Conservation (phyloP, 78 protist genomes). For the Dictyostelium firmibasis region DNA sequence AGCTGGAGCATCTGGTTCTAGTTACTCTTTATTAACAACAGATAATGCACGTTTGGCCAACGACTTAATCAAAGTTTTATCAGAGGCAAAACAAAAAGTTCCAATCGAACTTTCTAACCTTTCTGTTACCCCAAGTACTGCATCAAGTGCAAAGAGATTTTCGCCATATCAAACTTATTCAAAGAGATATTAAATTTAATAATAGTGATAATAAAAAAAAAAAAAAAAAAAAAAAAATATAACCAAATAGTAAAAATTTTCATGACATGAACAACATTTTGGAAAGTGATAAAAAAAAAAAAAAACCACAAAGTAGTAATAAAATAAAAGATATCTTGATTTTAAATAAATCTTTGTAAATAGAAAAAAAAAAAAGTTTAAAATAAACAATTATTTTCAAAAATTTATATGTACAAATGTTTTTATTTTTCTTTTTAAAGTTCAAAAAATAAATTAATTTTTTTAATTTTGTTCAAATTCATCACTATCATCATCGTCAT, state of each 20-base stretch:
- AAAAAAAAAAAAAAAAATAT: background rate
- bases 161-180: background rate
- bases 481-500: background rate
- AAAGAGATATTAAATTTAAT: background rate
- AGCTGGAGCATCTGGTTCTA: conserved; percentile 94
- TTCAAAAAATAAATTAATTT: background rate
- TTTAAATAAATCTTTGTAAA: background rate
- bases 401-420: background rate
- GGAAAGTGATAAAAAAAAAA: background rate
- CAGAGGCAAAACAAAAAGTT: conserved; percentile 86
- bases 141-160: background rate
- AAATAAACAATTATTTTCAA: background rate
- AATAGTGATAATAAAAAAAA: background rate
- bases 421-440: background rate
- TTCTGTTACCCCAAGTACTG: background rate
- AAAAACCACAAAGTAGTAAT: background rate
- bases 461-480: background rate
- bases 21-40: conserved; percentile 88
- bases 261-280: background rate
- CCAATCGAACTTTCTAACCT: conserved; percentile 55
- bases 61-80: conserved; percentile 68
- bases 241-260: background rate
- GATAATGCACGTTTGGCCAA: conserved; percentile 60
- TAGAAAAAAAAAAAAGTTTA: background rate
- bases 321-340: background rate